Conservation (phyloP, 1,139 yeast genomes). For the Groenewaldozyma auringiensis region DNA sequence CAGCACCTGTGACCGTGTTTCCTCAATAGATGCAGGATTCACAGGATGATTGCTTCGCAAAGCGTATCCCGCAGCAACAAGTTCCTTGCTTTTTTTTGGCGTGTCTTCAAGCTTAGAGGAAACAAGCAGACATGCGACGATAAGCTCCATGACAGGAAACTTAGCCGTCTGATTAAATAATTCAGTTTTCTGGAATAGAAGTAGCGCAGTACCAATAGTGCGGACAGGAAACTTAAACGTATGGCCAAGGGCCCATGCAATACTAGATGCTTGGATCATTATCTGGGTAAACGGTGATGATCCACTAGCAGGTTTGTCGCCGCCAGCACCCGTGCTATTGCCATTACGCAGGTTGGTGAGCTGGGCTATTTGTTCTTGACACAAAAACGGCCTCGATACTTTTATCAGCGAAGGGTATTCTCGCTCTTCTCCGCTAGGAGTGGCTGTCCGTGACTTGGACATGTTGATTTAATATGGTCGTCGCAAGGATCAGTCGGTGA, state of each 20-base stretch:
- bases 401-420: constrained; percentile 19
- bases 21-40: constrained; percentile 13
- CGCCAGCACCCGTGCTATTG: constrained; percentile 8
- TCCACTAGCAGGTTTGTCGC: constrained; percentile 11
- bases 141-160: constrained; percentile 40
- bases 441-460: constrained; percentile 1
- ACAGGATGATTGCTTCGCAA: constrained; percentile 8
- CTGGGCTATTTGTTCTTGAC: constrained; percentile 18
- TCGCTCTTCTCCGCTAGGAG: neutral
- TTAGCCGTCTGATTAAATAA: constrained; percentile 17
- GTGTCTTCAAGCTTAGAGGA: constrained; percentile 87
- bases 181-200: constrained; percentile 23
- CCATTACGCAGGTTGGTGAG: neutral
- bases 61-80: constrained; percentile 28
- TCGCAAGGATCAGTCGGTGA: too few relatives aligned
- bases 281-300: constrained; percentile 11
- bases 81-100: constrained; percentile 66
- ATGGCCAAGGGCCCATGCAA: constrained; percentile 19
- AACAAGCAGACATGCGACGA: constrained; percentile 65
- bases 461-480: too few relatives aligned
- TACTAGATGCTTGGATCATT: constrained; percentile 19
- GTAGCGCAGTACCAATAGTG: constrained; percentile 29
- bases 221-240: constrained; percentile 25
- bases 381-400: constrained; percentile 20
- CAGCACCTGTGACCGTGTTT: constrained; percentile 18